Conservation (phyloP, 192 early-diverging fungal genomes). For the Piromyces sp. region DNA sequence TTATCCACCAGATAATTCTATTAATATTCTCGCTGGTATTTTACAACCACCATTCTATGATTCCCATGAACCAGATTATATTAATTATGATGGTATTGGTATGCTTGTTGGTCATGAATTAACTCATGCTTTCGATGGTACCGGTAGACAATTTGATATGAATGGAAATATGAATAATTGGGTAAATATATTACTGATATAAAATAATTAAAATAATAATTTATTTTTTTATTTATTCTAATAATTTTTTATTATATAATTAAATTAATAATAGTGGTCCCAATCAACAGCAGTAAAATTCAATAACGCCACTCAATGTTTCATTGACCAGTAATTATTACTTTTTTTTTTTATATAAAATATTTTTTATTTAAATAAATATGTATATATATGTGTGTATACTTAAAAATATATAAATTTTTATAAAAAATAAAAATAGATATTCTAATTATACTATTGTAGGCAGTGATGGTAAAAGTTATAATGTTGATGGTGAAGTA, state of each 20-base stretch:
- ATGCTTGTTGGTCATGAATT: slow-evolving; percentile 58
- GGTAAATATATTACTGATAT: too few relatives aligned
- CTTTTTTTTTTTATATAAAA: too few relatives aligned
- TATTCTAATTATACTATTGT: slow-evolving; percentile 31
- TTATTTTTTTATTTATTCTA: too few relatives aligned
- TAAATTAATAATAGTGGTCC: too few relatives aligned
- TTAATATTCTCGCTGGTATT: slow-evolving; percentile 38
- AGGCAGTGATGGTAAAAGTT: slow-evolving; percentile 11
- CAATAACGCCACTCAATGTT: slow-evolving; percentile 33
- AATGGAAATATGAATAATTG: slow-evolving; percentile 22
- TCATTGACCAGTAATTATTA: slow-evolving; percentile 48
- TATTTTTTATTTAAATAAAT: too few relatives aligned
- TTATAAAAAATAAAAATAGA: too few relatives aligned
- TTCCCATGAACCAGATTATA: slow-evolving; percentile 21
- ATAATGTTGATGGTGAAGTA: slow-evolving; percentile 30
- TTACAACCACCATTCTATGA: slow-evolving; percentile 48
- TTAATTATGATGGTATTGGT: slow-evolving; percentile 59
- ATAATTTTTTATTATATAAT: too few relatives aligned
- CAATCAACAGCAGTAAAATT: slow-evolving; percentile 15
- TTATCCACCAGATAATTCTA: slow-evolving; percentile 26
- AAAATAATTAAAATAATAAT: too few relatives aligned
- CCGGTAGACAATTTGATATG: slow-evolving; percentile 32
- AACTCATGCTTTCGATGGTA: slow-evolving; percentile 54
- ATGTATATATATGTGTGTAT: too few relatives aligned
- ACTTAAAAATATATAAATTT: too few relatives aligned